These are phyloP conservation scores for Nicotiana obtusifolia DNA, from an alignment of 257 asterid species.

Conservation along the genomic window DNA sequence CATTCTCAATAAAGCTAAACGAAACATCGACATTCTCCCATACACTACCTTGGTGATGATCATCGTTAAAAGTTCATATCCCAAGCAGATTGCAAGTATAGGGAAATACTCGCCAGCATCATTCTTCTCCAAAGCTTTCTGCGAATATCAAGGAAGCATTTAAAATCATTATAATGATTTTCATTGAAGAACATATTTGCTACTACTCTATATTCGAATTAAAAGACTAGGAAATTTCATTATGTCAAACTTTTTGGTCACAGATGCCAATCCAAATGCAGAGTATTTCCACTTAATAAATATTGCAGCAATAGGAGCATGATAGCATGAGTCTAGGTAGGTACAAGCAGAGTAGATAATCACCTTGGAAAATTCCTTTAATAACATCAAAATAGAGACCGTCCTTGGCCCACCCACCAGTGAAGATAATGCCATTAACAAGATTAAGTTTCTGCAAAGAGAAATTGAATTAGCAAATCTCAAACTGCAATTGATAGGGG, in stretches of 20 bases:
- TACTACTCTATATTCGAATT: not conserved
- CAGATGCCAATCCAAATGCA: too few relatives aligned
- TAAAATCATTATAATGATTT: not conserved
- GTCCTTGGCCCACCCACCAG: slow-evolving; percentile 82
- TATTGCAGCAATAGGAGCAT: not conserved
- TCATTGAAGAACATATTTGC: not conserved
- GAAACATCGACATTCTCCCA: not conserved
- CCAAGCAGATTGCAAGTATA: slow-evolving; percentile 85
- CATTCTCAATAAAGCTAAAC: not conserved
- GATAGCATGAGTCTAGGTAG: not conserved
- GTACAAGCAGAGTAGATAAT: not conserved
- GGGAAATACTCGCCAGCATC: slow-evolving; percentile 86
- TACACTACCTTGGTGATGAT: slow-evolving; percentile 65
- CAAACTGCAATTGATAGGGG: not conserved
- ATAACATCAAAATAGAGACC: slow-evolving; percentile 67
- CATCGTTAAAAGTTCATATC: slow-evolving; percentile 85
- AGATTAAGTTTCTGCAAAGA: slow-evolving; percentile 77
- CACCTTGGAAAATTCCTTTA: slow-evolving; percentile 71
- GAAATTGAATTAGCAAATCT: slow-evolving; percentile 11
- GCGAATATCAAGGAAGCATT: slow-evolving; percentile 14
- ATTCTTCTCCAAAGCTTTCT: slow-evolving; percentile 68
- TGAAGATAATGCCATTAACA: slow-evolving; percentile 85
- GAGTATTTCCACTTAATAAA: not conserved
- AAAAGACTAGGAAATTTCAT: not conserved
- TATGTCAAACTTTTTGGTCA: not conserved